These are phyloP conservation scores for Medakamo hakoo DNA, from an alignment of 139 green algal species.

Conservation along the genomic window DNA sequence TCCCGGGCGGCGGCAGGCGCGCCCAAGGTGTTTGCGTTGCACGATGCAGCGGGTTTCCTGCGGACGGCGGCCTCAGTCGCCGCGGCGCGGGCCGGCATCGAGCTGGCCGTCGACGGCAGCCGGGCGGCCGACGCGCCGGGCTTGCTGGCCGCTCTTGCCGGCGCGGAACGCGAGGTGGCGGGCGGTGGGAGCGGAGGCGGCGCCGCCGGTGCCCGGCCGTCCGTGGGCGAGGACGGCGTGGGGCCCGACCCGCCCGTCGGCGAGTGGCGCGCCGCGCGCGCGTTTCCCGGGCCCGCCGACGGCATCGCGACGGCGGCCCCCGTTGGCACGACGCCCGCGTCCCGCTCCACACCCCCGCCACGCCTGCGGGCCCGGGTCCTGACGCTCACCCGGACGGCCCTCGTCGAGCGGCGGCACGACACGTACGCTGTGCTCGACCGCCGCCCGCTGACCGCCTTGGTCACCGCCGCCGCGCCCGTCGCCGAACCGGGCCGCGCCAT, in stretches of 20 bases:
- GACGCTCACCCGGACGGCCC: slow-evolving; percentile 31
- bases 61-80: slow-evolving; percentile 14
- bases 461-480: slow-evolving; percentile 23
- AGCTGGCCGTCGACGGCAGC: slow-evolving; percentile 2
- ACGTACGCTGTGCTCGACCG: slow-evolving; percentile 37
- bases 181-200: no score
- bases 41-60: slow-evolving; percentile 17
- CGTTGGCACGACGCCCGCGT: slow-evolving; percentile 12
- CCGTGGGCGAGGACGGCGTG: no score
- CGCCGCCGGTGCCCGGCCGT: no score
- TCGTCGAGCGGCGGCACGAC: slow-evolving; percentile 41
- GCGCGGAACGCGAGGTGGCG: slow-evolving; percentile 15
- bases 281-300: background rate
- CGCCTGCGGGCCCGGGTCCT: slow-evolving; percentile 3
- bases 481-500: slow-evolving; percentile 54
- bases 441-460: slow-evolving; percentile 19
- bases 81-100: slow-evolving; percentile 13
- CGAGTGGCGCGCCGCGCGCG: background rate
- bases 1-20: slow-evolving; percentile 18
- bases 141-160: slow-evolving; percentile 14
- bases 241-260: background rate
- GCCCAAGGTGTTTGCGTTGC: slow-evolving; percentile 27
- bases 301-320: slow-evolving; percentile 1
- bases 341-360: no score
- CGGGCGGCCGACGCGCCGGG: background rate